Base-by-base conservation (phyloP, 257 asterid species). In the Solanum chilense region DNA sequence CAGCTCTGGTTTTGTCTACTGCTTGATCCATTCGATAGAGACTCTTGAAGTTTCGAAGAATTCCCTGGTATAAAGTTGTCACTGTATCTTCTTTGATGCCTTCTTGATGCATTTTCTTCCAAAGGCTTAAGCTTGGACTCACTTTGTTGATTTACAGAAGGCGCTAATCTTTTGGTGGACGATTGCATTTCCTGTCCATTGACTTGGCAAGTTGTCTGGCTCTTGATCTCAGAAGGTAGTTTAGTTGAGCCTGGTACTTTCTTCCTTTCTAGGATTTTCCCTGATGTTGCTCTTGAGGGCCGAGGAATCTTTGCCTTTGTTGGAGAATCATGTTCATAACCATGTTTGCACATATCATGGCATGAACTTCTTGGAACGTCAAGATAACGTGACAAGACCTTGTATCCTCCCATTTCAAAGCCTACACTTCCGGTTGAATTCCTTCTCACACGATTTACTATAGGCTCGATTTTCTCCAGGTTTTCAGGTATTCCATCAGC, bases 361-460 rank as follows among this genome's bases (percentile, higher is more conserved):
- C 88, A 86, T 1, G 88, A 86, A 25, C 83, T 41, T 27, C 69
- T 45, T 86, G 84, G 88, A 33, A 77, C 27, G 31, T 88, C 84
- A 75, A 91, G 93, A 69, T 91, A 88, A 52, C 88, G 89, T 33
- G 94, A 92, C 60, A 84, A 41, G 15, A 90, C 89, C 77, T 18
- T 88, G 78, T 52, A 89, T 60, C 84, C 76, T 18, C 21, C 84
- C 39, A 58, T 85, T 86, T 84, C 86, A 78, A 84, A 41, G 64
- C 27, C 56, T 14, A 58, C 76, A 83, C 84, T 87, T 45, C 92
- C 91, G 0, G 91, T 92, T 18, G 93, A 92, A 71, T 88, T 71
- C 73, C 93, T 88, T 49, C 93, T 87, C 29, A 49, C 37, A 6
- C 23, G 35, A 33, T 60, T 5, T 27, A 62, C 21, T 83, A 83